Evolutionary conservation across 257 asterid genomes (phyloP).

Genomic region (Solanum paucissectum): DNA sequence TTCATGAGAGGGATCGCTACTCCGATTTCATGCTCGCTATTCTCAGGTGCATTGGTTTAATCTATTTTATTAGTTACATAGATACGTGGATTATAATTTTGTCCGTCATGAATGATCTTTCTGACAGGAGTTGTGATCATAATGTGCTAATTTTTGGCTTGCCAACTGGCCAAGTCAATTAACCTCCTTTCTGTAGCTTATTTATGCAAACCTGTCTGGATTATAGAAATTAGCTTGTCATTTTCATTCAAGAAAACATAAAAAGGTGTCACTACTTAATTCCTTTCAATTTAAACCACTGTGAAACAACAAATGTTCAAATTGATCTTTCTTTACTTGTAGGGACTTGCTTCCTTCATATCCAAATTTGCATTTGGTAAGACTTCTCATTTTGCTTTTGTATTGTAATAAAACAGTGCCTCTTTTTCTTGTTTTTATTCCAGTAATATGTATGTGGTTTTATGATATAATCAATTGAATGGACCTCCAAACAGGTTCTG

Average conservation of each 20-base stretch:
- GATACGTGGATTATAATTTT: not conserved
- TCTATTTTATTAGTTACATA: not conserved
- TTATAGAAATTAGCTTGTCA: not conserved
- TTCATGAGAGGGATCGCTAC: constrained; percentile 96
- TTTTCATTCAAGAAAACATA: not conserved
- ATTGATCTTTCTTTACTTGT: constrained; percentile 15
- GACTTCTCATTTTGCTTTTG: constrained; percentile 14
- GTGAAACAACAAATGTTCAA: not conserved
- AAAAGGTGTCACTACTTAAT: not conserved
- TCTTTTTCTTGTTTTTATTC: not conserved
- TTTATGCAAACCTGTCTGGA: not conserved
- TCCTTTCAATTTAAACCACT: not conserved
- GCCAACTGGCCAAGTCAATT: not conserved
- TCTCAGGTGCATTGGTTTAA: constrained; percentile 52
- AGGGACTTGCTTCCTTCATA: constrained; percentile 79
- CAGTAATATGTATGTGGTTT: not conserved
- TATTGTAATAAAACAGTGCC: not conserved
- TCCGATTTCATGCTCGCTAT: constrained; percentile 96
- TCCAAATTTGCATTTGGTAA: constrained; percentile 87
- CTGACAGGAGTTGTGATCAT: not conserved
- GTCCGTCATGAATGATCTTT: not conserved
- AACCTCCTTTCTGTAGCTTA: not conserved
- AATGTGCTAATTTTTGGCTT: not conserved
- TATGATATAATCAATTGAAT: not conserved
- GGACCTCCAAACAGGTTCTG: constrained; percentile 41